Percentiles rank a stretch among this genome's conserved stretches.
phyloP scores from a whole-genome alignment of 768 basidiomycete genomes.

The Jaapia argillacea region DNA sequence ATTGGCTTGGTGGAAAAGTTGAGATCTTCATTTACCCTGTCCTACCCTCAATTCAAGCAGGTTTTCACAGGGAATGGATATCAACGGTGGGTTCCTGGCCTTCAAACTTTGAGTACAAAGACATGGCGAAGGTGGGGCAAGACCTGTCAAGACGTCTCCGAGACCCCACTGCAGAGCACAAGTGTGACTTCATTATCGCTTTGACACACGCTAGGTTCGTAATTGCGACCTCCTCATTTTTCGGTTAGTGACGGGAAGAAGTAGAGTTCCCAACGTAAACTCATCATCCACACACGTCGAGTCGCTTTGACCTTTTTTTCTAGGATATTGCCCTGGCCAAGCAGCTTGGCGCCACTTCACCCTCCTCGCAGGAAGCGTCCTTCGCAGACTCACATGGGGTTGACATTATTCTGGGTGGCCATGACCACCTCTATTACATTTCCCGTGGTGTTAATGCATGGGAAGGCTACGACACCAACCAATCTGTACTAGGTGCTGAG shows the following conservation, averaged over 20 bases:
- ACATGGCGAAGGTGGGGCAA: constrained; percentile 66
- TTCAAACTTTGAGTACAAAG: constrained; percentile 58
- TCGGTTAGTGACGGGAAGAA: background rate
- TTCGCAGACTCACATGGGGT: constrained; percentile 59
- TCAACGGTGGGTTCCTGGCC: constrained; percentile 85
- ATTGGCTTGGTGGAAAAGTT: constrained; percentile 87
- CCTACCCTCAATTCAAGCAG: background rate
- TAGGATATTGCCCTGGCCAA: constrained; percentile 71
- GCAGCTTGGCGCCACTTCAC: constrained; percentile 48
- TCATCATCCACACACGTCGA: too few relatives aligned
- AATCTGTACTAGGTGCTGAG: constrained; percentile 55
- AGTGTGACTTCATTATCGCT: constrained; percentile 77
- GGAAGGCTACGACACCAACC: constrained; percentile 49
- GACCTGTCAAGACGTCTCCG: constrained; percentile 67
- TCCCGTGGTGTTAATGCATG: constrained; percentile 56
- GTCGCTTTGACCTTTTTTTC: too few relatives aligned
- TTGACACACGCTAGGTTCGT: constrained; percentile 72
- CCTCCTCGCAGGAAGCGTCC: constrained; percentile 34
- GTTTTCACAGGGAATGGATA: constrained; percentile 69
- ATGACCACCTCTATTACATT: constrained; percentile 78
- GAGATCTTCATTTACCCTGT: constrained; percentile 6
- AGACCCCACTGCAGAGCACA: constrained; percentile 55
- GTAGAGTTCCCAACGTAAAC: constrained; percentile 23
- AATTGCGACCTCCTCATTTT: background rate
- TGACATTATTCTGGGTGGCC: constrained; percentile 80